phyloP scores from a whole-genome alignment of 192 early-diverging fungal species.

The Gamsiella multidivaricata region DNA sequence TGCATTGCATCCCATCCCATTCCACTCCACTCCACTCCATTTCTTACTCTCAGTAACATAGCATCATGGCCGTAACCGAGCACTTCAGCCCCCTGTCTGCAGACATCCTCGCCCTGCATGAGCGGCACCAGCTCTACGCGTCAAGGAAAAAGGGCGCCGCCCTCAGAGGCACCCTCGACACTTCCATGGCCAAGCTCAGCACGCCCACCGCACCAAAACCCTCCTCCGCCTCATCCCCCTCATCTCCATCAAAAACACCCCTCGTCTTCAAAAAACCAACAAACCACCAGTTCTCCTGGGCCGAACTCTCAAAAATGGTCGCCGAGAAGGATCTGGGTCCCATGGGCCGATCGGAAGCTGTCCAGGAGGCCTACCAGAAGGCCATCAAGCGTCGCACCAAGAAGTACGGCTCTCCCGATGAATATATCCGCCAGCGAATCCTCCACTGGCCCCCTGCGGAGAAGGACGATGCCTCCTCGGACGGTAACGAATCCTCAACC shows the following conservation, averaged over 20 bases:
- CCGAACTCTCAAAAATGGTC: slow-evolving; percentile 29
- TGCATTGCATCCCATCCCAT: too few species aligned
- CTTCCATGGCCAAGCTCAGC: background rate
- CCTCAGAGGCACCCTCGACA: slow-evolving; percentile 20
- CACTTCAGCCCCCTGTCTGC: background rate
- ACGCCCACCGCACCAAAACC: background rate
- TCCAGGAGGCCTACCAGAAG: slow-evolving; percentile 34
- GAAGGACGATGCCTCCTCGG: background rate
- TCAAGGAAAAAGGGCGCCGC: slow-evolving; percentile 12
- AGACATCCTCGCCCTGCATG: slow-evolving; percentile 6
- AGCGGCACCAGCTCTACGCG: slow-evolving; percentile 5
- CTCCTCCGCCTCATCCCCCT: background rate
- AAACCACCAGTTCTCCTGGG: slow-evolving; percentile 42
- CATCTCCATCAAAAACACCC: slow-evolving; percentile 24
- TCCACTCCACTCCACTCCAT: background rate
- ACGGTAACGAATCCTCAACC: slow-evolving; percentile 46
- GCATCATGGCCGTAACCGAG: background rate
- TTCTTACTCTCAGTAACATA: background rate
- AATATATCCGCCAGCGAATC: slow-evolving; percentile 50
- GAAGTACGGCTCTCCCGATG: slow-evolving; percentile 50
- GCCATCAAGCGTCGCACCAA: slow-evolving; percentile 41
- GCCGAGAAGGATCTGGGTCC: slow-evolving; percentile 37
- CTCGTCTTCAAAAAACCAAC: slow-evolving; percentile 55
- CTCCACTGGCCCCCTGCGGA: slow-evolving; percentile 48
- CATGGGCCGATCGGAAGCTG: slow-evolving; percentile 39